phyloP scores from a whole-genome alignment of 352 stramenopile genomes.

The Plasmopara muralis region DNA sequence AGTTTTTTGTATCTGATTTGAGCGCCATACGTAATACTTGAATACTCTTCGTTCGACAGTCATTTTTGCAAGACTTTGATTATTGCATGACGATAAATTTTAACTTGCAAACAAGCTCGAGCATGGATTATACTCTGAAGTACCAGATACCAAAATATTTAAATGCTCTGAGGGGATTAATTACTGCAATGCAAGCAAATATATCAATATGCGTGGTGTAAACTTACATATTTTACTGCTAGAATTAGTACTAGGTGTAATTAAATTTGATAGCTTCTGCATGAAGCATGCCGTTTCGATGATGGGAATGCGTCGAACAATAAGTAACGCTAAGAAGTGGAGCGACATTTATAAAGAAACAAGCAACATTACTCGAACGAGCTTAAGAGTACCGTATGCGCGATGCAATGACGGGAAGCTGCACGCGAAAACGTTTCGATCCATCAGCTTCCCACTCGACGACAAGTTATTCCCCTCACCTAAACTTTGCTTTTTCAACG shows the following conservation, averaged over 20 bases:
- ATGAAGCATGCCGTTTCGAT: slow-evolving; percentile 8
- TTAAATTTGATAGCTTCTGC: neutral
- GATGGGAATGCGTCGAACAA: slow-evolving; percentile 9
- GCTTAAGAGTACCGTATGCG: slow-evolving; percentile 2
- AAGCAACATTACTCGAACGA: slow-evolving; percentile 6
- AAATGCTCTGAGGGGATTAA: neutral
- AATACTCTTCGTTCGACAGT: neutral
- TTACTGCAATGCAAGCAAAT: too few species aligned
- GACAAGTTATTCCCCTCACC: slow-evolving; percentile 5
- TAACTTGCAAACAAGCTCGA: too few species aligned
- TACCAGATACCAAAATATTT: neutral
- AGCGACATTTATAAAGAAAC: neutral
- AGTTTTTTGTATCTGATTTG: neutral
- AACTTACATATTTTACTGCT: too few species aligned
- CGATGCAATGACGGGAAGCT: slow-evolving; percentile 1
- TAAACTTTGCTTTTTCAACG: slow-evolving; percentile 10
- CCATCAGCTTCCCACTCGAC: slow-evolving; percentile 12
- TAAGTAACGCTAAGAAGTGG: slow-evolving; percentile 13
- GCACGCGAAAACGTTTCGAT: slow-evolving; percentile 12
- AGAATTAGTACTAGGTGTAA: too few species aligned
- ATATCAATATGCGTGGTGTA: too few species aligned
- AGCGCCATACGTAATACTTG: neutral
- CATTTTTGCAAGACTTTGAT: too few species aligned
- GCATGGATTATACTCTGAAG: too few species aligned
- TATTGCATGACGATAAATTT: too few species aligned